phyloP scores from a whole-genome alignment of 306 rosid genomes.

The Medicago ruthenica region DNA sequence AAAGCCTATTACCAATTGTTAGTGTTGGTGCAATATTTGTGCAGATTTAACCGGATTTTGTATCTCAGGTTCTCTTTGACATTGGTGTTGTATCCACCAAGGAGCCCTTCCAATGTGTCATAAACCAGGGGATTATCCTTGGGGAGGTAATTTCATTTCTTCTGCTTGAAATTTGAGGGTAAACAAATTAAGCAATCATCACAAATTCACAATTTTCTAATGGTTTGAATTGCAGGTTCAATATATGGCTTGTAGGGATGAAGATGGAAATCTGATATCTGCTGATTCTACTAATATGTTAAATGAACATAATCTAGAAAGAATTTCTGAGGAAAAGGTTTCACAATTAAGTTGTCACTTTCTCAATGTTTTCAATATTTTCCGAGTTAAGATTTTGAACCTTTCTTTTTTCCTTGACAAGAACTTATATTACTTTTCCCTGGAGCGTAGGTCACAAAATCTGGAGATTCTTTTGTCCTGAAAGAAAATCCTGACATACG shows the following conservation, averaged over 20 bases:
- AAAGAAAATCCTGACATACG: slow-evolving; percentile 80
- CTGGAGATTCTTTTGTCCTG: slow-evolving; percentile 84
- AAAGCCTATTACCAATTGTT: slow-evolving; percentile 21
- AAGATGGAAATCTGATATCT: slow-evolving; percentile 76
- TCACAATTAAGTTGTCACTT: slow-evolving; percentile 30
- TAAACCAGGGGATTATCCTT: slow-evolving; percentile 96
- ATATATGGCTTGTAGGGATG: slow-evolving; percentile 77
- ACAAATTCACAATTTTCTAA: slow-evolving; percentile 47
- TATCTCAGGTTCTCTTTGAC: slow-evolving; percentile 91
- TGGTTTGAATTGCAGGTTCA: slow-evolving; percentile 77
- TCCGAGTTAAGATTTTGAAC: slow-evolving; percentile 24
- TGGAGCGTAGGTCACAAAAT: slow-evolving; percentile 66
- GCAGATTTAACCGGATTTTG: slow-evolving; percentile 38
- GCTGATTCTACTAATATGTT: slow-evolving; percentile 59
- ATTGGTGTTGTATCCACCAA: slow-evolving; percentile 90
- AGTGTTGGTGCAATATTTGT: slow-evolving; percentile 31
- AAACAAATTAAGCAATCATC: not conserved
- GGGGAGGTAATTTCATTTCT: slow-evolving; percentile 76
- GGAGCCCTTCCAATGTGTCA: slow-evolving; percentile 98
- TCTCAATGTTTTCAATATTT: slow-evolving; percentile 31
- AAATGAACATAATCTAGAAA: slow-evolving; percentile 64
- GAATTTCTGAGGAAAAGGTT: slow-evolving; percentile 80
- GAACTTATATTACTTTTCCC: slow-evolving; percentile 37
- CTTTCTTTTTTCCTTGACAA: slow-evolving; percentile 27
- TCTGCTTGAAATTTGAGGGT: slow-evolving; percentile 23